Evolutionary conservation across 1,139 yeast genomes (phyloP), one percentile per base, ranked within the genome.

Genomic region (Wickerhamomyces sp.): DNA sequence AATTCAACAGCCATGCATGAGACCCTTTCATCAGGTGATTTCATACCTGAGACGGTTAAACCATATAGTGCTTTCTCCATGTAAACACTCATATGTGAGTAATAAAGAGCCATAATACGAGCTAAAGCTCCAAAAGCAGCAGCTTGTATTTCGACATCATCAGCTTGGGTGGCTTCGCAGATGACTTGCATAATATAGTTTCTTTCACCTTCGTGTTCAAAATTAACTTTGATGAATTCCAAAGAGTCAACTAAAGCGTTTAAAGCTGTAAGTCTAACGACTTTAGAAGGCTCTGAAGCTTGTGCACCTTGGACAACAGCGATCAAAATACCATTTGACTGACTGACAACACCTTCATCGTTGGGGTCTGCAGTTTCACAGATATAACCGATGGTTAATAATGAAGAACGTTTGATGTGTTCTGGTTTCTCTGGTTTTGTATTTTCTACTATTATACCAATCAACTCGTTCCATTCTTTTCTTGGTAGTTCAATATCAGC

Each of bases 1-100:
- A 93, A 93, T 69, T 93, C 99, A 44, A 93, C 95, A 27, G 99
- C 98, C 96, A 93, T 91, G 65, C 97, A 89, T 1, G 97, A 88
- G 34, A 93, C 98, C 59, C 80, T 79, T 61, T 88, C 96, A 66
- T 89, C 88, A 6, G 57, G 54, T 50, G 91, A 83, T 66, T 84
- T 86, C 97, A 93, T 93, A 37, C 98, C 98, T 31, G 82, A 72
- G 40, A 91, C 91, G 2, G 98, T 91, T 51, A 93, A 76, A 14
- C 91, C 90, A 59, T 86, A 93, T 51, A 93, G 72, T 0, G 99
- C 99, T 72, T 89, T 90, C 68, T 93, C 98, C 99, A 93, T 93
- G 66, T 93, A 93, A 45, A 93, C 81, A 52, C 86, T 78, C 99
- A 93, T 93, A 68, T 78, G 85, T 41, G 80, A 75, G 67, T 93